Evolutionary conservation across 371 early-diverging fungal genomes (phyloP).

Genomic region (Funneliformis caledonium): DNA sequence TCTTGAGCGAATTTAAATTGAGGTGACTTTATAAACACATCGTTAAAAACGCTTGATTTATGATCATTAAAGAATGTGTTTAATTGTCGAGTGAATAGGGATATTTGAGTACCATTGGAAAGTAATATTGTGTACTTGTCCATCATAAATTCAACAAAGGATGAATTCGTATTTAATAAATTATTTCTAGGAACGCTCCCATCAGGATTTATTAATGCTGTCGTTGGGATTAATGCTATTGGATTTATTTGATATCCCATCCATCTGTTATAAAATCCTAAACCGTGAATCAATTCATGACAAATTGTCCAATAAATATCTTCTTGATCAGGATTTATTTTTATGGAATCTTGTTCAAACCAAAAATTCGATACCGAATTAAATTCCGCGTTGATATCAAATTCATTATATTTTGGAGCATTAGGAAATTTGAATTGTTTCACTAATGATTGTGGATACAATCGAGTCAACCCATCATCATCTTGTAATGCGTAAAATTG

Average conservation of each 20-base stretch:
- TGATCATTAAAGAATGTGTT: slow-evolving; percentile 7
- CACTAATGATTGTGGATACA: slow-evolving; percentile 70
- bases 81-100: neutral
- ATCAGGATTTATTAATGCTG: neutral
- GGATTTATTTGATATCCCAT: neutral
- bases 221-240: neutral
- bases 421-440: slow-evolving; percentile 60
- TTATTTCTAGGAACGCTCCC: neutral
- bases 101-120: neutral
- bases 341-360: slow-evolving; percentile 8
- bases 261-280: slow-evolving; percentile 51
- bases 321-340: slow-evolving; percentile 5
- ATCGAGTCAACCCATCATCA: slow-evolving; percentile 51
- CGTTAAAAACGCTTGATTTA: neutral
- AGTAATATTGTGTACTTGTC: slow-evolving; percentile 30
- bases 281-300: slow-evolving; percentile 68
- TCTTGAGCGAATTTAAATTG: slow-evolving; percentile 39
- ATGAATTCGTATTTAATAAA: neutral
- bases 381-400: slow-evolving; percentile 36
- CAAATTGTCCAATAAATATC: slow-evolving; percentile 49
- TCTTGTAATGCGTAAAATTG: slow-evolving; percentile 54
- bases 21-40: slow-evolving; percentile 23
- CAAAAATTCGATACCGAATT: slow-evolving; percentile 33
- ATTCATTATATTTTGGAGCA: slow-evolving; percentile 8
- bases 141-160: slow-evolving; percentile 37